Conservation (phyloP, 768 basidiomycete species). For the Tricholoma terreum region DNA sequence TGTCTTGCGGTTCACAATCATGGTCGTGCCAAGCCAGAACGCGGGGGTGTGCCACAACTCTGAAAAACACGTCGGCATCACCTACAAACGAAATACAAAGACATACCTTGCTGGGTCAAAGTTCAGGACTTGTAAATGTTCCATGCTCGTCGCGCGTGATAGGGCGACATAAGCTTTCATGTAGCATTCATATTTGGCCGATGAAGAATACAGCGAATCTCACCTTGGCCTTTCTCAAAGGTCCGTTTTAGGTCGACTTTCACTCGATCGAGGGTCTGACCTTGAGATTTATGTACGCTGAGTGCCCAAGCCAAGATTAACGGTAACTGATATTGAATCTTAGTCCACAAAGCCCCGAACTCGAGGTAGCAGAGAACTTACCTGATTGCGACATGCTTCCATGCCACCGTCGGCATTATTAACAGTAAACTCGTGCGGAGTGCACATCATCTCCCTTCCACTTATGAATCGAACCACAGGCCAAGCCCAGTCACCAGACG, state of each 20-base stretch:
- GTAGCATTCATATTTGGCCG: neutral
- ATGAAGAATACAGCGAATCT: neutral
- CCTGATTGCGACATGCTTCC: conserved; percentile 63
- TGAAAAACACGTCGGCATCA: conserved; percentile 21
- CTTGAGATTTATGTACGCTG: conserved; percentile 88
- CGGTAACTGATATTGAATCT: conserved; percentile 45
- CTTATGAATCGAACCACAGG: conserved; percentile 60
- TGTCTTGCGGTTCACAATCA: conserved; percentile 16
- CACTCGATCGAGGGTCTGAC: conserved; percentile 83
- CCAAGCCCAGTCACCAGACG: conserved; percentile 33
- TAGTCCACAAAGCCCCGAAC: neutral
- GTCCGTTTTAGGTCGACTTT: conserved; percentile 72
- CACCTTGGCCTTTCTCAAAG: conserved; percentile 83
- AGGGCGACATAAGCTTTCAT: conserved; percentile 64
- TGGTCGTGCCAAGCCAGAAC: conserved; percentile 64
- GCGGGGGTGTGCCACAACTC: conserved; percentile 62
- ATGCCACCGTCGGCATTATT: conserved; percentile 54
- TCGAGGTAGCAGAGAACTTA: conserved; percentile 16
- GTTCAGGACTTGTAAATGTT: conserved; percentile 59
- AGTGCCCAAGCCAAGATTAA: conserved; percentile 87
- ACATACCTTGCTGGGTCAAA: conserved; percentile 59
- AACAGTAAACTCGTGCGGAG: conserved; percentile 61
- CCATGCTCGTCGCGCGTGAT: conserved; percentile 70
- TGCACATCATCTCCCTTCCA: conserved; percentile 42
- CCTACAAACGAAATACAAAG: neutral